Percentiles rank a stretch among this genome's conserved stretches.
Conservation (phyloP, 2,329 filamentous ascomycete species). For the Huntiella omanensis region DNA sequence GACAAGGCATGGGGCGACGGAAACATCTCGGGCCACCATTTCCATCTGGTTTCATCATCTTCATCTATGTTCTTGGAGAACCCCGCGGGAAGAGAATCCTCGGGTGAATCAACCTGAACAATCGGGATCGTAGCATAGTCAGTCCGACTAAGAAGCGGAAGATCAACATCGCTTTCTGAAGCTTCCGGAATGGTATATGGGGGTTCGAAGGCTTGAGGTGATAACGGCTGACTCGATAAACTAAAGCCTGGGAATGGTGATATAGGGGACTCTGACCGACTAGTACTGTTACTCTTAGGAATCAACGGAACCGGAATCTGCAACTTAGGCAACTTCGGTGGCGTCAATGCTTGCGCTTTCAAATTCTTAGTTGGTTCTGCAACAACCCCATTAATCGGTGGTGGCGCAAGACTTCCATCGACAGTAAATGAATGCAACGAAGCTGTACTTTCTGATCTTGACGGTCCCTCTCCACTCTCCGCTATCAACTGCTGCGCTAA, state of each 20-base stretch:
- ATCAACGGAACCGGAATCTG: slow-evolving; percentile 36
- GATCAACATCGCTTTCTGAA: not conserved
- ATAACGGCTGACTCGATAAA: slow-evolving; percentile 14
- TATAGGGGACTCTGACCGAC: slow-evolving; percentile 19
- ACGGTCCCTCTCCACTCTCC: slow-evolving; percentile 5
- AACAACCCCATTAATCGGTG: slow-evolving; percentile 14
- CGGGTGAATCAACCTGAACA: not conserved
- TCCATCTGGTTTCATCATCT: not conserved
- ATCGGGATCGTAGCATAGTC: not conserved
- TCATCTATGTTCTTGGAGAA: slow-evolving; percentile 1
- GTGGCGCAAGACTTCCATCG: slow-evolving; percentile 24
- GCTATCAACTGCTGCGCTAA: not conserved
- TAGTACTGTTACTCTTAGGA: no score
- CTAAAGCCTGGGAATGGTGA: slow-evolving; percentile 28
- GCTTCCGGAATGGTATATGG: slow-evolving; percentile 6
- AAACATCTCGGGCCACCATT: slow-evolving; percentile 69
- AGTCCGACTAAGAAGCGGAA: not conserved
- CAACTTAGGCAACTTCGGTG: slow-evolving; percentile 11
- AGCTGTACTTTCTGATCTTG: slow-evolving; percentile 10
- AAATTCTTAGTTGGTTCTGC: slow-evolving; percentile 4
- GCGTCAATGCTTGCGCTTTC: not conserved
- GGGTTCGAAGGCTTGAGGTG: not conserved
- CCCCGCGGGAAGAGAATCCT: not conserved
- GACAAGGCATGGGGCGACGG: slow-evolving; percentile 50
- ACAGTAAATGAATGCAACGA: slow-evolving; percentile 14